phyloP scores from a whole-genome alignment of 257 asterid genomes.

The Solanum bulbocastanum region DNA sequence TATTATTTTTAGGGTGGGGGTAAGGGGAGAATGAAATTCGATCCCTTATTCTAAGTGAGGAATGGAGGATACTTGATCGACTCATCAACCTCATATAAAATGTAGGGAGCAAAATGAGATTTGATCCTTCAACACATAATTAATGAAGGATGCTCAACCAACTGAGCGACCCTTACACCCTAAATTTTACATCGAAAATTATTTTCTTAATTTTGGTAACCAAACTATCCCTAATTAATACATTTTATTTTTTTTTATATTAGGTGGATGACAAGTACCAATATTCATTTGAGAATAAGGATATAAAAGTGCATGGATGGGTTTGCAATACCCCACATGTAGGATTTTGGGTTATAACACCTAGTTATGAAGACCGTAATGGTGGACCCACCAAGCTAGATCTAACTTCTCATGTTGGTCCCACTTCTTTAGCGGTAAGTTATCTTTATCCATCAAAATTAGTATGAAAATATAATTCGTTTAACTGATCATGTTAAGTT shows the following conservation, averaged over 20 bases:
- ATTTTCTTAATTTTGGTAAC: neutral
- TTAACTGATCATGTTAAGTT: neutral
- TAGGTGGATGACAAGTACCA: conserved; percentile 18
- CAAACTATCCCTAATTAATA: neutral
- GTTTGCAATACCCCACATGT: neutral
- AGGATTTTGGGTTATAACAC: conserved; percentile 19
- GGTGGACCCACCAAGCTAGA: conserved; percentile 14
- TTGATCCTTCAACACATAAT: neutral
- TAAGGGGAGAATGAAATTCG: too few species aligned
- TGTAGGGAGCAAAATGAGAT: too few species aligned
- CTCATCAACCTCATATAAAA: too few species aligned
- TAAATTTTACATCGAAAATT: neutral
- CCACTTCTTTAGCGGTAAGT: neutral
- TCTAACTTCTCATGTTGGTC: conserved; percentile 10
- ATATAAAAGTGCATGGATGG: conserved; percentile 12
- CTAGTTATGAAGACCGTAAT: conserved; percentile 1
- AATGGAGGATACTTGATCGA: too few species aligned
- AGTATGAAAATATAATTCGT: neutral
- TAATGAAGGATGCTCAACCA: neutral
- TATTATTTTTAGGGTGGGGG: neutral
- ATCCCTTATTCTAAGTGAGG: too few species aligned
- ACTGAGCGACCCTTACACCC: neutral
- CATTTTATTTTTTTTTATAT: neutral
- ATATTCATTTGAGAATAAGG: conserved; percentile 11
- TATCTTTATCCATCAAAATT: neutral